Base-by-base conservation (phyloP, 768 basidiomycete species). In the Suillus hirtellus region DNA sequence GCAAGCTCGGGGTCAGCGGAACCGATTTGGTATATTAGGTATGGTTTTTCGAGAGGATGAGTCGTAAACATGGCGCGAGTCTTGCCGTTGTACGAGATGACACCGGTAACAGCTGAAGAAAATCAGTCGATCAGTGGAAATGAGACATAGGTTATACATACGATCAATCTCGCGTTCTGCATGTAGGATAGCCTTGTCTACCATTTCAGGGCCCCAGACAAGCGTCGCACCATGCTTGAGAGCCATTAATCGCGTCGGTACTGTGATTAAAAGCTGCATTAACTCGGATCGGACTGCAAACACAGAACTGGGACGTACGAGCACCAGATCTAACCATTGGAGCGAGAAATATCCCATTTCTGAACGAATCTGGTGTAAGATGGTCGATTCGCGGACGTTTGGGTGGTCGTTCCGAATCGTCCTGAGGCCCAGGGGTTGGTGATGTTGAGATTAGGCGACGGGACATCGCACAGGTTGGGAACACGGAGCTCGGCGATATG, bases 251-350 rank as follows among this genome's bases (percentile, higher is more conserved):
- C 94, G 87, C 40, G 90, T 94, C 0, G 93, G 93, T 31, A 96
- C 94, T 96, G 72, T 9, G 58, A 40, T 27, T 27, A 42, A 72
- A 69, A 72, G 38, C 17, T 70, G 68, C n/a, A 64, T 55, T 9
- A 40, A 34, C 38, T 42, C 54, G 14, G 9, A 27, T 34, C 21
- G 34, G 19, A 63, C 1, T 31, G 35, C 5, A 24, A 17, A 15
- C 35, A 44, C 38, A n/a, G 11, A 38, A n/a, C 5, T 43, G 15
- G 44, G 47, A 84, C 90, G 70, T 76, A 95, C 93, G 76, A 67
- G 90, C 89, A 64, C 95, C 93, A 63, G 93, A 96, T 71, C 95
- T 86, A 60, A 99, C 97, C 97, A 99, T 99, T 1, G 97, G 97
- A 3, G 97, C 96, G n/a, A 99, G 84, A 71, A 97, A 90, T 37